Evolutionary conservation across 768 basidiomycete species (phyloP), one percentile per base, ranked within the genome.

Genomic region (Agrocybe praecox): DNA sequence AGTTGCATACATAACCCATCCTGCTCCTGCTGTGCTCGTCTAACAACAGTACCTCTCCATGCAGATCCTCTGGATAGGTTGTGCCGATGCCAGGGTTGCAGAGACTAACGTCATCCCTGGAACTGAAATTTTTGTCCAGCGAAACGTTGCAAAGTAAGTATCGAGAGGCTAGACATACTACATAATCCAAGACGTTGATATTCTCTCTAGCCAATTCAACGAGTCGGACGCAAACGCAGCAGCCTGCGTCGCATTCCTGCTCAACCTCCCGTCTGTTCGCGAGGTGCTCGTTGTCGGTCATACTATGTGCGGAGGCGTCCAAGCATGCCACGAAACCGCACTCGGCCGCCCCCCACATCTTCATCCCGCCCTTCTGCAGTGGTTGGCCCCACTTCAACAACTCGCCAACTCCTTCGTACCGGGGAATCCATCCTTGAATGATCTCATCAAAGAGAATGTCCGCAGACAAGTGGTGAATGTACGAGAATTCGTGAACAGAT

Each of bases 131-230:
- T 52, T 52, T 21, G 51, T 52, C 17, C 51, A 52, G 10, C 19
- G 51, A 43, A 52, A 52, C 51, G 40, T 52, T 21, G 51, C 51
- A n/a, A 52, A 52, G 51, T 52, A 18, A 24, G 51, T 43, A 23
- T n/a, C 7, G n/a, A n/a, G 26, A 4, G 9, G 26, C 26, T 29
- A 29, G 26, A 11, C 19, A n/a, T 50, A 22, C 15, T 1, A 11
- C 2, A 7, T 34, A 6, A 19, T 34, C 3, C 12, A 15, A 6
- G 18, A 10, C 34, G 32, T 12, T 34, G 22, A 11, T 32, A 15
- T 12, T 36, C 12, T 50, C 32, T 18, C 11, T 22, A 50, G 49
- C 18, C 49, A 34, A 36, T 34, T 50, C 29, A 19, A 34, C 9
- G n/a, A 1, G 11, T 34, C 21, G 17, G 49, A 50, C 15, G 5